phyloP scores from a whole-genome alignment of 345 rosid genomes.

The Dimocarpus longan region DNA sequence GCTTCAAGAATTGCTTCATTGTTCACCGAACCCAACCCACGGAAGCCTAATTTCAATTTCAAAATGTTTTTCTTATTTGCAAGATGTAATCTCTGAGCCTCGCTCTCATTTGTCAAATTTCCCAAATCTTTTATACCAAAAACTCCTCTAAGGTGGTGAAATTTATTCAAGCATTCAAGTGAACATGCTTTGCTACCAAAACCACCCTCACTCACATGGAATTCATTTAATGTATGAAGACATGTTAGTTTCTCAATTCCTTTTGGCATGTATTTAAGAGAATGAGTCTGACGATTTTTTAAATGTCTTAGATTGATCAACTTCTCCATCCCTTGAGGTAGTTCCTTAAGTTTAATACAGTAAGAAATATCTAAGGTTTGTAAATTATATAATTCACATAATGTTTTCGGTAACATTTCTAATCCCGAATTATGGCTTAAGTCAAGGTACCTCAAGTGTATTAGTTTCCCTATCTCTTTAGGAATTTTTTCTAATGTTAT shows the following conservation, averaged over 20 bases:
- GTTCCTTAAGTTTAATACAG: neutral
- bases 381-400: slow-evolving; percentile 23
- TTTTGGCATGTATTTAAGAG: slow-evolving; percentile 4
- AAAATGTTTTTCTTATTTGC: no score
- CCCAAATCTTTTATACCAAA: no score
- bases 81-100: no score
- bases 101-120: no score
- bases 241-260: slow-evolving; percentile 14
- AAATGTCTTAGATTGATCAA: slow-evolving; percentile 21
- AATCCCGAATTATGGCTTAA: slow-evolving; percentile 11
- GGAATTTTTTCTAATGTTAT: slow-evolving; percentile 19
- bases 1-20: neutral
- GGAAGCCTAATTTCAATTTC: neutral
- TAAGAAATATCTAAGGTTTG: slow-evolving; percentile 4
- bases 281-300: neutral
- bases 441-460: slow-evolving; percentile 25
- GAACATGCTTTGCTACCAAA: neutral
- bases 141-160: no score
- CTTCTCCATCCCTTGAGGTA: slow-evolving; percentile 23
- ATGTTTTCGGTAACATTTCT: slow-evolving; percentile 19
- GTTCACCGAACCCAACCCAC: neutral
- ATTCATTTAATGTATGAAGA: neutral
- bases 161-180: neutral
- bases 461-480: slow-evolving; percentile 9
- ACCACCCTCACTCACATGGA: neutral